A percentile compares a stretch with the other conserved stretches of the same genome.
These are phyloP conservation scores for Thielaviopsis ethacetica DNA, from an alignment of 2,329 filamentous ascomycete genomes.

Conservation along the genomic window DNA sequence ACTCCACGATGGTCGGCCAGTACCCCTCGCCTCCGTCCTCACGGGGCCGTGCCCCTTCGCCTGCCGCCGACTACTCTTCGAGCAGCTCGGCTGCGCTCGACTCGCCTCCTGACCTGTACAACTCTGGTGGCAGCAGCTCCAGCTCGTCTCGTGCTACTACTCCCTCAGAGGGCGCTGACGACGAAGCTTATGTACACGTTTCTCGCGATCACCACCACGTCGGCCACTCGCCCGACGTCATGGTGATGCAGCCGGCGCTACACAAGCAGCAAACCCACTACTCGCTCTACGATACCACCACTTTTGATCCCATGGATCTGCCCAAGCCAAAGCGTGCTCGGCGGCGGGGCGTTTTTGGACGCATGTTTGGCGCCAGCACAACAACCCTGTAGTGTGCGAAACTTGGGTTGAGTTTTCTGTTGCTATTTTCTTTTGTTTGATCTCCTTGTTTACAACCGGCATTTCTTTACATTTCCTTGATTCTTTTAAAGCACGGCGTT, in stretches of 20 bases:
- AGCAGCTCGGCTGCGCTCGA: constrained; percentile 29
- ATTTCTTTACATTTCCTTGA: neutral
- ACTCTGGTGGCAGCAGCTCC: constrained; percentile 30
- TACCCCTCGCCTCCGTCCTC: constrained; percentile 32
- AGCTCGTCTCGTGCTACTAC: constrained; percentile 35
- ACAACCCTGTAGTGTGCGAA: constrained; percentile 20
- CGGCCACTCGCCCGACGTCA: constrained; percentile 23
- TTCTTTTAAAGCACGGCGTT: constrained; percentile 3
- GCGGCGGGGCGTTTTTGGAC: constrained; percentile 35
- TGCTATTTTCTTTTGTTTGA: constrained; percentile 10
- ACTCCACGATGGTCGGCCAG: constrained; percentile 18
- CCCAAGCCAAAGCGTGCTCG: constrained; percentile 33
- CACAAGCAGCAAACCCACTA: constrained; percentile 17
- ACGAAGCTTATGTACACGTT: constrained; percentile 27
- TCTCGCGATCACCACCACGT: constrained; percentile 20
- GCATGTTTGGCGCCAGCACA: constrained; percentile 32
- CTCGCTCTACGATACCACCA: constrained; percentile 39
- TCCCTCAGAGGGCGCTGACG: constrained; percentile 28
- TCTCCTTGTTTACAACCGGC: constrained; percentile 14
- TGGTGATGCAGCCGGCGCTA: constrained; percentile 17
- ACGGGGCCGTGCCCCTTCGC: constrained; percentile 26
- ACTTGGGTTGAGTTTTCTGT: neutral
- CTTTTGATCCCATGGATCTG: constrained; percentile 33
- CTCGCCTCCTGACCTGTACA: constrained; percentile 27
- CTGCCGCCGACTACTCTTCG: constrained; percentile 10